These are phyloP conservation scores for Drosera capensis DNA, from an alignment of 148 eudicot species.

Conservation along the genomic window DNA sequence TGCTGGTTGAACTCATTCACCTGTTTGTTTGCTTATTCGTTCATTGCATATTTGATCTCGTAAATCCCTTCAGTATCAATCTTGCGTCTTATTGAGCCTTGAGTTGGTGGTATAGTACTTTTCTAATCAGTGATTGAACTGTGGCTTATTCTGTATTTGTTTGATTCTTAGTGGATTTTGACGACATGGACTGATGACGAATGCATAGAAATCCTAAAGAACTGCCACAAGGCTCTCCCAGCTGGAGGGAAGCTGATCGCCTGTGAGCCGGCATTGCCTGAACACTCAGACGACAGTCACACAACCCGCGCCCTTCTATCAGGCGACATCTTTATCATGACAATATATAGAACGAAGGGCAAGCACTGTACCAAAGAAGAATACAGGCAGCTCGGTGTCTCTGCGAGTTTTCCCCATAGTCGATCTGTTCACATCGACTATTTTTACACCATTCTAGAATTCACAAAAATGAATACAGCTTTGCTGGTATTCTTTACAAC, in stretches of 20 bases:
- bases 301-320: slow-evolving; percentile 40
- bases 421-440: slow-evolving; percentile 32
- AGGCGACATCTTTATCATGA: slow-evolving; percentile 55
- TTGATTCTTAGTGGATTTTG: slow-evolving; percentile 40
- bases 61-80: no score
- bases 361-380: slow-evolving; percentile 41
- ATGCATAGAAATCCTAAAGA: slow-evolving; percentile 21
- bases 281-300: slow-evolving; percentile 29
- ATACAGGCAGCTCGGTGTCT: slow-evolving; percentile 27
- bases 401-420: slow-evolving; percentile 31
- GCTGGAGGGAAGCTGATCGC: slow-evolving; percentile 42
- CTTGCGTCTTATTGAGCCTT: not conserved
- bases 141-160: not conserved
- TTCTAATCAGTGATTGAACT: not conserved
- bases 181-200: slow-evolving; percentile 48
- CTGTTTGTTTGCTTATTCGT: not conserved
- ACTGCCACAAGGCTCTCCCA: slow-evolving; percentile 36
- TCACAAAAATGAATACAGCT: slow-evolving; percentile 11
- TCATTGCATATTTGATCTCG: no score
- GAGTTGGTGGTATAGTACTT: not conserved
- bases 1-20: not conserved
- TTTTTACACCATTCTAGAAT: slow-evolving; percentile 38
- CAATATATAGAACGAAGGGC: slow-evolving; percentile 40
- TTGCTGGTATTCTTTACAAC: no score
- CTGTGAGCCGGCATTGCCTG: slow-evolving; percentile 44